Evolutionary conservation across 306 rosid genomes (phyloP).

Genomic region (Malus asiatica): DNA sequence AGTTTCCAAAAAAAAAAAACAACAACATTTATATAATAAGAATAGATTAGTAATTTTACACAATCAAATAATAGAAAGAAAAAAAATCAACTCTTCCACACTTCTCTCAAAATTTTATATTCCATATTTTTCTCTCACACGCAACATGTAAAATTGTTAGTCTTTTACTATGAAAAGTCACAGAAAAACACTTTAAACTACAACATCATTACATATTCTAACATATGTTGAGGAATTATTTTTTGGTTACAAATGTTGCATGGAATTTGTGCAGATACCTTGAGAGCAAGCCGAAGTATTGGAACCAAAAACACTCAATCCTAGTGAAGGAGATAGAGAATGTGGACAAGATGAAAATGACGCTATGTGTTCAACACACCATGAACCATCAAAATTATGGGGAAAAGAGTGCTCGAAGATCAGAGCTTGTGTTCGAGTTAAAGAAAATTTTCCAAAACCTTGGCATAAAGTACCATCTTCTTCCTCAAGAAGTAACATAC

Average conservation of each 20-base stretch:
- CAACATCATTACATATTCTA: too few relatives aligned
- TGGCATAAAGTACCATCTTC: constrained; percentile 34
- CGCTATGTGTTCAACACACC: constrained; percentile 37
- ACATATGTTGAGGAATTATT: too few relatives aligned
- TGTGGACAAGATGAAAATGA: constrained; percentile 43
- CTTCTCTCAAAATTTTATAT: too few relatives aligned
- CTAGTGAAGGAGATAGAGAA: constrained; percentile 42
- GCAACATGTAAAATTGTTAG: too few relatives aligned
- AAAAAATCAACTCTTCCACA: too few relatives aligned
- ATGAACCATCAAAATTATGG: constrained; percentile 49
- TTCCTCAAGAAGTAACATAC: constrained; percentile 40
- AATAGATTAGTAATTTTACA: too few relatives aligned
- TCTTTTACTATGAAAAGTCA: too few relatives aligned
- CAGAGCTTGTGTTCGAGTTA: constrained; percentile 38
- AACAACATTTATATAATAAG: too few relatives aligned
- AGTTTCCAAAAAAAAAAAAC: too few relatives aligned
- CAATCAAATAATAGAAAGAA: too few relatives aligned
- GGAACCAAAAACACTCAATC: constrained; percentile 38
- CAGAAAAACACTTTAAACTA: too few relatives aligned
- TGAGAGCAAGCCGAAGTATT: constrained; percentile 41
- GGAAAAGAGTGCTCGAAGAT: constrained; percentile 36
- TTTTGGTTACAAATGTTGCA: neutral
- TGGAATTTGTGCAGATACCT: constrained; percentile 26
- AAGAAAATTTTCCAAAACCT: constrained; percentile 35
- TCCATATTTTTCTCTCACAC: too few relatives aligned